Base-by-base conservation (phyloP, 257 asterid species). In the Ophiorrhiza pumila region DNA sequence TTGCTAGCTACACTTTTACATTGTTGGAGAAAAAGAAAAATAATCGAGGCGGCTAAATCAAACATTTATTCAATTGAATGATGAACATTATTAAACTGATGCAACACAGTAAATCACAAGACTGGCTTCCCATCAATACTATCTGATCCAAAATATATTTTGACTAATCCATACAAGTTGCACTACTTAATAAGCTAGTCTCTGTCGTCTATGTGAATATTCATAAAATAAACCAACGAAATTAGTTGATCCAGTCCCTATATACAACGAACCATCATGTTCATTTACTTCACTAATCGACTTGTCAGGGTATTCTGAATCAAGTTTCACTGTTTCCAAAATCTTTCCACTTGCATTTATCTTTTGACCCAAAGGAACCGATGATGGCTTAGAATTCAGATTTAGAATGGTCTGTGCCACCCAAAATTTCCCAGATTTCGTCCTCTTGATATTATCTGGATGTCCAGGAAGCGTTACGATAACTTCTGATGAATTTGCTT, bases 401-500 rank as follows among this genome's bases (percentile, higher is more conserved):
- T n/a, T n/a, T n/a, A n/a, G 56, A 18, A 49, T n/a, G 6, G 56
- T 49, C 20, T 49, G 23, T 18, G 56, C 56, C 5, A 49, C 56
- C 56, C 56, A 49, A 49, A 49, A 49, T 0, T 49, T 23, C 20
- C 25, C 56, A 18, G 25, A 9, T 9, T 41, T 41, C 7, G 82
- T 80, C 49, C 88, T 84, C 74, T 68, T 81, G 11, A 88, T 80
- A 58, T 83, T 82, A 56, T 72, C 79, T 10, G 88, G 89, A 32
- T 55, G 59, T 57, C 89, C 86, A 8, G 81, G 80, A 4, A 84
- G 71, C 3, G 64, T 41, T 0, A 27, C 73, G 3, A 85, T 71
- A 10, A 79, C 69, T 5, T 88, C 82, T 0, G 75, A 34, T 29
- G 84, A 79, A 17, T 71, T 77, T 0, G 84, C 85, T 66, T 79